phyloP scores from a whole-genome alignment of 306 rosid species.

The Fragaria vesca region DNA sequence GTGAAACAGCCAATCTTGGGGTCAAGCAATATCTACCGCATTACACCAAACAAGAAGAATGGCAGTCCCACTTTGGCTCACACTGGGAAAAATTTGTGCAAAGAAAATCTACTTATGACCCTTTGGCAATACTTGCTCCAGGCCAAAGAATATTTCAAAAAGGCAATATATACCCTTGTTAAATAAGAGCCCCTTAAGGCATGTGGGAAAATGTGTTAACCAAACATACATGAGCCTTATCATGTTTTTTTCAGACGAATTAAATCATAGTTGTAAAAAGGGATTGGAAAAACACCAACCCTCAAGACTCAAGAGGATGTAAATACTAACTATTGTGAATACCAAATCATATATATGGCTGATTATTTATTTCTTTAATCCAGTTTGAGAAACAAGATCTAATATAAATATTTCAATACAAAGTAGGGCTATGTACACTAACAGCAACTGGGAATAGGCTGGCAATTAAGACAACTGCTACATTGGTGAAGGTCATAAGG shows the following conservation, averaged over 20 bases:
- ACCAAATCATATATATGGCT: neutral
- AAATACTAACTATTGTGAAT: constrained; percentile 34
- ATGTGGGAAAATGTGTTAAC: constrained; percentile 27
- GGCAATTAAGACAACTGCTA: neutral
- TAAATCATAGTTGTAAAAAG: constrained; percentile 24
- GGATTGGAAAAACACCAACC: constrained; percentile 20
- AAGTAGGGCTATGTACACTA: neutral
- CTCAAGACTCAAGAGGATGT: constrained; percentile 42
- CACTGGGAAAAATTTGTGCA: constrained; percentile 66
- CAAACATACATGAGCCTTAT: constrained; percentile 24
- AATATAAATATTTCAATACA: neutral
- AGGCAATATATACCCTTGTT: constrained; percentile 34
- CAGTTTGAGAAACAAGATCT: constrained; percentile 18
- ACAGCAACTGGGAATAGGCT: constrained; percentile 14
- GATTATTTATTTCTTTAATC: constrained; percentile 26
- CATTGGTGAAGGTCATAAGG: neutral
- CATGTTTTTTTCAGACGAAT: constrained; percentile 16
- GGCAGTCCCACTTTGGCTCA: constrained; percentile 89
- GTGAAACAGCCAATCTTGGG: constrained; percentile 69
- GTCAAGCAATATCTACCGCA: constrained; percentile 89
- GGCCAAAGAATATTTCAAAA: constrained; percentile 86
- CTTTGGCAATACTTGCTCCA: constrained; percentile 81
- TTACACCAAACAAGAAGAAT: constrained; percentile 63
- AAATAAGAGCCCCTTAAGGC: constrained; percentile 28
- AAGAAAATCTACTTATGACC: constrained; percentile 83